Evolutionary conservation across 1,284 basidiomycete species (phyloP).

Genomic region (Anthracocystis panici-leucophaei): DNA sequence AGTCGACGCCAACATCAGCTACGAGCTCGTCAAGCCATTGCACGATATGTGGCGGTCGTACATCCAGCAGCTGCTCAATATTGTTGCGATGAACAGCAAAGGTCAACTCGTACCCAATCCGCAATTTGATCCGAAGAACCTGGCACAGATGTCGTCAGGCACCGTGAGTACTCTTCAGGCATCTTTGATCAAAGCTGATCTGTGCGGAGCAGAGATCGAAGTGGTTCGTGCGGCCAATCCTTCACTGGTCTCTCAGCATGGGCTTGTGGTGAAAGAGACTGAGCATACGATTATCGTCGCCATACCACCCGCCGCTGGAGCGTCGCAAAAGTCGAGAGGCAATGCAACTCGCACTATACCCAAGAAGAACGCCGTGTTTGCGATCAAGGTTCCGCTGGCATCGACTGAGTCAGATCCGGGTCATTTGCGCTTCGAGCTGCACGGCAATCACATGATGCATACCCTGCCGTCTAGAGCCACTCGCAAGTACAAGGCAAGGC

Average conservation of each 20-base stretch:
- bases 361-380: constrained; percentile 51
- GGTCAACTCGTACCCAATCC: constrained; percentile 36
- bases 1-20: constrained; percentile 36
- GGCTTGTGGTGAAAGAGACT: constrained; percentile 50
- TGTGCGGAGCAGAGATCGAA: constrained; percentile 50
- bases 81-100: constrained; percentile 36
- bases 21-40: constrained; percentile 39
- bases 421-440: constrained; percentile 41
- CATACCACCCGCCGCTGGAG: constrained; percentile 1
- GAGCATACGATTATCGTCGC: constrained; percentile 43
- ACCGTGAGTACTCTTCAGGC: constrained; percentile 44
- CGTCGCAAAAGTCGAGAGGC: neutral
- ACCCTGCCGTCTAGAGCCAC: constrained; percentile 48
- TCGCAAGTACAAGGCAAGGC: constrained; percentile 47
- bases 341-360: constrained; percentile 36
- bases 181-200: constrained; percentile 49
- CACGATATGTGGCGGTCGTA: constrained; percentile 53
- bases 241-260: constrained; percentile 38
- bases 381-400: constrained; percentile 38
- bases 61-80: constrained; percentile 53
- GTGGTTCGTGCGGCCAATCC: constrained; percentile 50
- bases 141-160: constrained; percentile 39
- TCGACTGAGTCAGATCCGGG: constrained; percentile 1
- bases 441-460: constrained; percentile 57
- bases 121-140: constrained; percentile 28